Base-by-base conservation (phyloP, 768 basidiomycete species). In the Crassisporium funariophilum region DNA sequence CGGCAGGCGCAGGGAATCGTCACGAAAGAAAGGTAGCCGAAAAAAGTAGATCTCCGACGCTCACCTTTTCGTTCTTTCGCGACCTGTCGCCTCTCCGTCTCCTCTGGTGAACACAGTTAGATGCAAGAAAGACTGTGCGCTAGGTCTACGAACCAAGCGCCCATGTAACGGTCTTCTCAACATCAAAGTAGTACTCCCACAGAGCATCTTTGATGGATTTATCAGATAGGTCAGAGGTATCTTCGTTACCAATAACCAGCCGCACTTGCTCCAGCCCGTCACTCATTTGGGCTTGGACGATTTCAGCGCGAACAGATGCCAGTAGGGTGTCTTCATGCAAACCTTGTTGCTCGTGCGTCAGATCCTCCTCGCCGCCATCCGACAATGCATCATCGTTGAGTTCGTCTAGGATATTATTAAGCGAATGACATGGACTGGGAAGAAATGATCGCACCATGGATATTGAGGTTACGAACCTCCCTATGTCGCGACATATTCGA, bases 111-210 rank as follows among this genome's bases (percentile, higher is more conserved):
- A 41, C 37, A 46, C 20, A 33, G 25, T 53, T 42, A 55, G 47
- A 52, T 35, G 24, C 5, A 19, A 7, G 8, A 24, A 5, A 16
- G 25, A 16, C 23, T 15, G 6, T 36, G 17, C 27, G n/a, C 17
- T 9, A 33, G 41, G 25, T 31, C 41, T 23, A 72, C 85, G 53
- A 50, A 93, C 92, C 86, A 27, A 87, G 55, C 20, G 91, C 72
- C 81, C 83, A 91, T 23, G 80, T 70, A 8, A 95, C 68, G 13
- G 88, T 82, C 63, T 84, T 77, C 24, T 91, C 83, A 12, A 88
- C 76, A 59, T 95, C 84, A 57, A 95, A 98, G 65, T 88, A 89
- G 58, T 72, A 82, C 57, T 98, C 83, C 88, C 93, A 98, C 36
- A 98, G 72, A 0, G 79, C 74, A 52, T 91, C 87, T 59, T 78